A percentile compares a stretch with the other conserved stretches of the same genome.
Evolutionary conservation across 176 grass and related monocot genomes (phyloP).

Genomic region (Triticum timopheevii): DNA sequence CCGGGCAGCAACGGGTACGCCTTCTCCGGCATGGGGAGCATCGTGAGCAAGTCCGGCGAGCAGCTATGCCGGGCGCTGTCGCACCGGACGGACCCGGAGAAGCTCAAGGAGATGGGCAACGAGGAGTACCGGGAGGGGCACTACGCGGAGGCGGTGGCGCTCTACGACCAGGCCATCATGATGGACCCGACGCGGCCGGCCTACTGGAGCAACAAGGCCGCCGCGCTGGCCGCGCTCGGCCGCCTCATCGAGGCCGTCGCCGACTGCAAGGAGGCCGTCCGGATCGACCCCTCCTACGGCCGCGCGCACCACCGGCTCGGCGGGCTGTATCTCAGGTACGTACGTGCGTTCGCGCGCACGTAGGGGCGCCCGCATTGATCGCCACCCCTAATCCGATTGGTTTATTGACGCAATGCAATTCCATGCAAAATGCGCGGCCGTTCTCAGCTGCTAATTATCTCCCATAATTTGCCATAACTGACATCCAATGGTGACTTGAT

Average conservation of each 20-base stretch:
- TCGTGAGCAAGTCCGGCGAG: slow-evolving; percentile 37
- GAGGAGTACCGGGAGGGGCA: slow-evolving; percentile 86
- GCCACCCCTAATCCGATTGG: neutral
- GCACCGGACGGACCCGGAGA: slow-evolving; percentile 65
- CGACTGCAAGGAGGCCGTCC: slow-evolving; percentile 80
- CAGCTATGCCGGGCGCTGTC: slow-evolving; percentile 62
- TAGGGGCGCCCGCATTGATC: neutral
- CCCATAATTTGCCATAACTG: neutral
- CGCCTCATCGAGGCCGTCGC: slow-evolving; percentile 68
- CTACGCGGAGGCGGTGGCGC: slow-evolving; percentile 74
- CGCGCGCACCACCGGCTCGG: slow-evolving; percentile 79
- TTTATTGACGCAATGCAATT: neutral
- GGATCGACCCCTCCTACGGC: slow-evolving; percentile 64
- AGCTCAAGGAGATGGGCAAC: slow-evolving; percentile 96
- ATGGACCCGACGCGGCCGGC: slow-evolving; percentile 60
- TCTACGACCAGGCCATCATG: slow-evolving; percentile 85
- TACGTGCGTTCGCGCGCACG: slow-evolving; percentile 37
- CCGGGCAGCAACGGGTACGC: slow-evolving; percentile 32
- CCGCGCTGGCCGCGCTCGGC: slow-evolving; percentile 64
- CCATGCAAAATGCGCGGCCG: neutral
- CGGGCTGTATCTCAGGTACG: slow-evolving; percentile 79
- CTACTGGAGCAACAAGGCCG: slow-evolving; percentile 90
- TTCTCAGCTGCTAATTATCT: neutral
- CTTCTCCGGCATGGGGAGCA: slow-evolving; percentile 47
- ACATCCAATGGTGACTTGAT: neutral